phyloP scores from a whole-genome alignment of 1,284 basidiomycete genomes.

The Blastosporella zonata region DNA sequence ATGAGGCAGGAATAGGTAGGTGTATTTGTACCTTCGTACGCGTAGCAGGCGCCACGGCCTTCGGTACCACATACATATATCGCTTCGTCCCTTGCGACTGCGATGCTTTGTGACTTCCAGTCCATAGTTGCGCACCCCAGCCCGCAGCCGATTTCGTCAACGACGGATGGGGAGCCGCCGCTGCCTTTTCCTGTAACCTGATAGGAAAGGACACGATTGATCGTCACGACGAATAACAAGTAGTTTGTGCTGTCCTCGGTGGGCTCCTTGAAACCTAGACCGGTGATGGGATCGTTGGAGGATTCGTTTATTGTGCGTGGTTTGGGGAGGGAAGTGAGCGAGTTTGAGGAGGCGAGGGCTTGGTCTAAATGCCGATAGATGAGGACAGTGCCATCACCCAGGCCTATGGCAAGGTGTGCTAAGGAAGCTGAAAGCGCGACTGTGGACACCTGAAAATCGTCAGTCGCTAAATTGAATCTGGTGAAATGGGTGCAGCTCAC shows the following conservation, averaged over 20 bases:
- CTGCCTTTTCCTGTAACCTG: slow-evolving; percentile 76
- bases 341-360: slow-evolving; percentile 67
- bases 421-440: slow-evolving; percentile 81
- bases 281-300: slow-evolving; percentile 84
- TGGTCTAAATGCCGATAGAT: slow-evolving; percentile 90
- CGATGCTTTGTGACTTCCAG: slow-evolving; percentile 66
- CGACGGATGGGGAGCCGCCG: slow-evolving; percentile 60
- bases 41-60: slow-evolving; percentile 83
- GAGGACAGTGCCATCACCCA: slow-evolving; percentile 93
- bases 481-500: slow-evolving; percentile 39
- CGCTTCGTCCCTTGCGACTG: slow-evolving; percentile 90
- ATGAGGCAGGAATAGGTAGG: background rate
- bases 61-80: slow-evolving; percentile 86
- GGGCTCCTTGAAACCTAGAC: slow-evolving; percentile 82
- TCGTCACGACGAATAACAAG: slow-evolving; percentile 86
- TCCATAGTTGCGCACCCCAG: slow-evolving; percentile 86
- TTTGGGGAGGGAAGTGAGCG: slow-evolving; percentile 76
- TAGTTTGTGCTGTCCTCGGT: slow-evolving; percentile 47
- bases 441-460: slow-evolving; percentile 63
- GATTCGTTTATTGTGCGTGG: slow-evolving; percentile 78
- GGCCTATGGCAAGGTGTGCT: slow-evolving; percentile 85
- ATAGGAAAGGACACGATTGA: slow-evolving; percentile 76
- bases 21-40: slow-evolving; percentile 82
- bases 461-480: background rate
- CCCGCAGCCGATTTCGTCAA: slow-evolving; percentile 86